Base-by-base conservation (phyloP, 2,329 filamentous ascomycete species). In the Fusarium sp. region DNA sequence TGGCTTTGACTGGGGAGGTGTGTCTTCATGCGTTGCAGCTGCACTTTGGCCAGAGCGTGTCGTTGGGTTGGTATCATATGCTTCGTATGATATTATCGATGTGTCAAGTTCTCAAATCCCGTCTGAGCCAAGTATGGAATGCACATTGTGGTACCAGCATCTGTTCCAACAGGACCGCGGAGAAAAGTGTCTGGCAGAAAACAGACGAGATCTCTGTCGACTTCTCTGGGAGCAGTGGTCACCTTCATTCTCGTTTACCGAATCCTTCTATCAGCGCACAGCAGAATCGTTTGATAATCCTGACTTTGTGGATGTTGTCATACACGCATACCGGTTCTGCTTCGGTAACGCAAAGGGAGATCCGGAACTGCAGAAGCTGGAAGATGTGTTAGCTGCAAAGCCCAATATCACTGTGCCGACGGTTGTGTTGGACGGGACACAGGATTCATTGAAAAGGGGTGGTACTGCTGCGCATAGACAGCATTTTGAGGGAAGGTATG, bases 211-310 rank as follows among this genome's bases (percentile, higher is more conserved):
- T 13, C 42, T 63, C 1, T 63, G 60, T 1, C 36, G 26, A 2
- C 57, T 63, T 4, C n/a, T 63, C 4, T 63, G 60, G 60, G 10
- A 63, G 8, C 42, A 63, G 3, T 63, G 60, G 60, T 63, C 58
- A 1, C 60, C 60, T 4, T 38, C 58, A 1, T 63, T 63, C 8
- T 34, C n/a, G 7, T 63, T 63, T n/a, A 20, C 6, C 11, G 57
- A 59, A 3, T 20, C 30, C 8, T 57, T 57, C 18, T 63, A 42
- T 20, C 20, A n/a, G n/a, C 50, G n/a, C 2, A 57, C 60, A 2
- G 58, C 60, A 15, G 42, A 49, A 1, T 9, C 60, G 0, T 63
- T 63, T 31, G 31, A 63, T 16, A 63, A 63, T 23, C 36, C 50
- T n/a, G 60, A 63, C 23, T 63, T 63, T 3, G 58, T 49, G 1